A percentile compares a stretch with the other conserved stretches of the same genome.
phyloP scores from a whole-genome alignment of 495 filamentous ascomycete species.

The Penicillium bialowiezense region DNA sequence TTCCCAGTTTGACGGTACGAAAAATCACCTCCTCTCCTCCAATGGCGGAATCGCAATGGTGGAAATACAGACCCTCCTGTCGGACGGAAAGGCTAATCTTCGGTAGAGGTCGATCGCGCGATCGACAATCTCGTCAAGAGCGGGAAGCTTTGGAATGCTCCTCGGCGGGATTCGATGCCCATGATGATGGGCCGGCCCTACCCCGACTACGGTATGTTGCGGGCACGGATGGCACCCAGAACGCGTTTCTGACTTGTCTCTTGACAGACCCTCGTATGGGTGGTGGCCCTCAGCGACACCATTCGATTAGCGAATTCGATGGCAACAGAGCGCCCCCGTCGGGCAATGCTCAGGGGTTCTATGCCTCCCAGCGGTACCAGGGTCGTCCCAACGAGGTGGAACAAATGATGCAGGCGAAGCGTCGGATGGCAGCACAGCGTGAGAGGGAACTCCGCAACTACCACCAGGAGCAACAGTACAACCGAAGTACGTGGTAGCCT shows the following conservation, averaged over 20 bases:
- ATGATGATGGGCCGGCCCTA: slow-evolving; percentile 62
- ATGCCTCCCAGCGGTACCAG: slow-evolving; percentile 89
- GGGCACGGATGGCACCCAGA: slow-evolving; percentile 12
- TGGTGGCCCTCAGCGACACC: slow-evolving; percentile 60
- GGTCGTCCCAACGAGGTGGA: slow-evolving; percentile 92
- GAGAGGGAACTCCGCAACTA: slow-evolving; percentile 99
- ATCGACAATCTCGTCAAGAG: slow-evolving; percentile 94
- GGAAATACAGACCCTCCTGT: neutral
- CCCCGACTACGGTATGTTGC: slow-evolving; percentile 54
- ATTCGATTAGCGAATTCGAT: slow-evolving; percentile 88
- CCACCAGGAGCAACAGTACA: slow-evolving; percentile 99
- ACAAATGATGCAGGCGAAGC: slow-evolving; percentile 98
- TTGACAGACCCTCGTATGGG: slow-evolving; percentile 50
- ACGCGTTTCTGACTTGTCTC: slow-evolving; percentile 23
- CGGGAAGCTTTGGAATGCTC: slow-evolving; percentile 81
- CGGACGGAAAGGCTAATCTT: slow-evolving; percentile 6
- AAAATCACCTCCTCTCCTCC: neutral
- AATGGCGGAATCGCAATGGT: neutral
- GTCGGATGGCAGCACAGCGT: slow-evolving; percentile 96
- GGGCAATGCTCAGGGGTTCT: slow-evolving; percentile 88
- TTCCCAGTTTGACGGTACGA: slow-evolving; percentile 87
- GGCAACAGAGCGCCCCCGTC: slow-evolving; percentile 66
- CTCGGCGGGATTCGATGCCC: slow-evolving; percentile 84
- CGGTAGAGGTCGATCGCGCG: slow-evolving; percentile 91
- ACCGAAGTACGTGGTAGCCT: slow-evolving; percentile 81